Evolutionary conservation across 164 flowering plant species (phyloP).

Genomic region (Nymphaea colorata): DNA sequence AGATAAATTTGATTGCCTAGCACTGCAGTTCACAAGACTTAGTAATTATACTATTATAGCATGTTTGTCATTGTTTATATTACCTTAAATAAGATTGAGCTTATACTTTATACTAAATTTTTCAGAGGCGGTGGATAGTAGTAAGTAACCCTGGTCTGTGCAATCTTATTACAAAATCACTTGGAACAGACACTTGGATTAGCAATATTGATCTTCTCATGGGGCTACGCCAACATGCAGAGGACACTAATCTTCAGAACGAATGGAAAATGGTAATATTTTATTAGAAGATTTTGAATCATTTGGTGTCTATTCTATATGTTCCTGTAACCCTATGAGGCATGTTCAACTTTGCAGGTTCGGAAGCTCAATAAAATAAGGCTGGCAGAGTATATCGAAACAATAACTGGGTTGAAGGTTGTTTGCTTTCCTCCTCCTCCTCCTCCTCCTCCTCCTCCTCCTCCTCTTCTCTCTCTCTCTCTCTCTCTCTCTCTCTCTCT

Average conservation of each 20-base stretch:
- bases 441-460: too few relatives aligned
- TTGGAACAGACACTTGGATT: conserved; percentile 52
- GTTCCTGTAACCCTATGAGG: neutral
- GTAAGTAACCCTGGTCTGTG: conserved; percentile 49
- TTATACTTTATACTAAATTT: neutral
- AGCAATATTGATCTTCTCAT: conserved; percentile 35
- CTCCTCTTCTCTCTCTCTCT: too few relatives aligned
- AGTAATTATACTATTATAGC: too few relatives aligned
- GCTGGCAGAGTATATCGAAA: conserved; percentile 46
- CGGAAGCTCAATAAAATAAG: conserved; percentile 38
- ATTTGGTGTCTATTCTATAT: neutral
- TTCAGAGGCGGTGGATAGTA: conserved; percentile 60
- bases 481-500: too few relatives aligned
- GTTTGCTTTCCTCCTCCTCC: neutral
- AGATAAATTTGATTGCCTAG: too few relatives aligned
- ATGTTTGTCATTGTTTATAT: too few relatives aligned
- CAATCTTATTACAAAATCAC: conserved; percentile 43
- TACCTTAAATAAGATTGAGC: too few relatives aligned
- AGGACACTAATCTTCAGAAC: conserved; percentile 23
- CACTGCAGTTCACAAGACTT: too few relatives aligned
- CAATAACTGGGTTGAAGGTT: conserved; percentile 43
- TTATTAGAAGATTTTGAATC: neutral
- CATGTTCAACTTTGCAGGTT: conserved; percentile 14
- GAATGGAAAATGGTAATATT: conserved; percentile 41
- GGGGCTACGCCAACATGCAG: conserved; percentile 31